Percentiles rank a stretch among this genome's conserved stretches.
Conservation (phyloP, 331 rosid species). For the Malus hybrid region DNA sequence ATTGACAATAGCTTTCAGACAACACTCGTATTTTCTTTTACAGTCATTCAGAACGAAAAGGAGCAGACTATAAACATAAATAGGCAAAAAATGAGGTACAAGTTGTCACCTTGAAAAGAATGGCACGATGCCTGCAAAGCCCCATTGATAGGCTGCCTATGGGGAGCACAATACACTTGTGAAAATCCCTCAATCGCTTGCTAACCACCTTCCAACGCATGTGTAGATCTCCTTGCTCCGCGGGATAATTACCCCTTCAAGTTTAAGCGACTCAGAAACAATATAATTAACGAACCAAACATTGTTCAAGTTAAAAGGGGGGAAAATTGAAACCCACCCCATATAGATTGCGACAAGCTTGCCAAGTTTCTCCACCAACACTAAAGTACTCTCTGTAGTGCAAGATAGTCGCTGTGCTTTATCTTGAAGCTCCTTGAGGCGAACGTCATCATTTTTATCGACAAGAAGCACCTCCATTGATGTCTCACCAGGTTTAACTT, state of each 20-base stretch:
- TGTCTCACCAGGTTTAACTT: constrained; percentile 52
- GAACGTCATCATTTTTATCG: constrained; percentile 59
- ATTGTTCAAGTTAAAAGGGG: not conserved
- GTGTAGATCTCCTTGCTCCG: constrained; percentile 81
- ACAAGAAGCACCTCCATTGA: constrained; percentile 84
- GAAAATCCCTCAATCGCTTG: constrained; percentile 64
- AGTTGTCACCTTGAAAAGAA: constrained; percentile 80
- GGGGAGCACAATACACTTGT: constrained; percentile 80
- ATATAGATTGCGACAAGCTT: constrained; percentile 82
- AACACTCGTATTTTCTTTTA: not conserved
- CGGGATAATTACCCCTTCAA: constrained; percentile 66
- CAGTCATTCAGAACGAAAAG: not conserved
- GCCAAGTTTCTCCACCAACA: constrained; percentile 79
- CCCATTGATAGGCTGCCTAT: constrained; percentile 83
- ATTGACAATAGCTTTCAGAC: not conserved
- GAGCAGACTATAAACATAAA: not conserved
- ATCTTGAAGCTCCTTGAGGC: constrained; percentile 77
- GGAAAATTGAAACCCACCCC: constrained; percentile 55
- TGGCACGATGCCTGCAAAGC: constrained; percentile 90
- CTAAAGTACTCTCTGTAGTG: constrained; percentile 55
- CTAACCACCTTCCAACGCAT: constrained; percentile 81
- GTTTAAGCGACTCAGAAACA: constrained; percentile 13
- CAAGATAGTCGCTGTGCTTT: constrained; percentile 73
- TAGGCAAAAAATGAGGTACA: not conserved
- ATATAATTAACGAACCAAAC: not conserved